Conservation (phyloP, 306 rosid genomes). For the Quercus wislizeni region DNA sequence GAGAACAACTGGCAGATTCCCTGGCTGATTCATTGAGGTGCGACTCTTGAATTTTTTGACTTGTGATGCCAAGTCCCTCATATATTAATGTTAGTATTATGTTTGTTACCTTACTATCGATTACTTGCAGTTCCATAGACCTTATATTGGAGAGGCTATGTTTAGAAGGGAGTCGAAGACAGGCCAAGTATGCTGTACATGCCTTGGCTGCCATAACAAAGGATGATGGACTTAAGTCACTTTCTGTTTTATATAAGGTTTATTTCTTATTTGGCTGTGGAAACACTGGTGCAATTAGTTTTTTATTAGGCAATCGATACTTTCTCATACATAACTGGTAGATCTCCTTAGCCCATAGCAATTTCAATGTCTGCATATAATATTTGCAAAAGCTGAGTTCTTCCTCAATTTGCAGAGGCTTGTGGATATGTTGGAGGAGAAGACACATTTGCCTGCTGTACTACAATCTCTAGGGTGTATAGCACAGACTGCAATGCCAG, state of each 20-base stretch:
- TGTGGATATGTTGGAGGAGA: conserved; percentile 86
- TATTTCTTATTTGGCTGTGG: neutral
- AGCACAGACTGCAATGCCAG: conserved; percentile 95
- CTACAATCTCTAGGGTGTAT: conserved; percentile 97
- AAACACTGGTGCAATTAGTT: neutral
- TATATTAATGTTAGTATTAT: neutral
- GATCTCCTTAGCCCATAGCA: neutral
- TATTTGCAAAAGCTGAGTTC: conserved; percentile 29
- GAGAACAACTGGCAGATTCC: conserved; percentile 73
- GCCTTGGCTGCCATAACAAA: conserved; percentile 94
- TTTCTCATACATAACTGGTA: conserved; percentile 22
- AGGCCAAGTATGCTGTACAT: conserved; percentile 95
- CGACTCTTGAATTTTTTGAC: conserved; percentile 10
- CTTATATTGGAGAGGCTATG: conserved; percentile 85
- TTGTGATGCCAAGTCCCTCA: conserved; percentile 17
- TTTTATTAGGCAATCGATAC: neutral
- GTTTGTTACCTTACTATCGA: conserved; percentile 27
- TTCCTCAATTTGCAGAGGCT: conserved; percentile 64
- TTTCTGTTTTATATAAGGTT: conserved; percentile 97
- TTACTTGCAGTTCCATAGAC: conserved; percentile 76
- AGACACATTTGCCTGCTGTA: conserved; percentile 80
- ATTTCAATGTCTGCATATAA: neutral
- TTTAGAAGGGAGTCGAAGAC: conserved; percentile 90
- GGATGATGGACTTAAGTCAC: conserved; percentile 93
- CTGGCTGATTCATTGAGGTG: conserved; percentile 79